Percentiles rank a stretch among this genome's conserved stretches.
Conservation (phyloP, 257 asterid genomes). For the Capsicum baccatum region DNA sequence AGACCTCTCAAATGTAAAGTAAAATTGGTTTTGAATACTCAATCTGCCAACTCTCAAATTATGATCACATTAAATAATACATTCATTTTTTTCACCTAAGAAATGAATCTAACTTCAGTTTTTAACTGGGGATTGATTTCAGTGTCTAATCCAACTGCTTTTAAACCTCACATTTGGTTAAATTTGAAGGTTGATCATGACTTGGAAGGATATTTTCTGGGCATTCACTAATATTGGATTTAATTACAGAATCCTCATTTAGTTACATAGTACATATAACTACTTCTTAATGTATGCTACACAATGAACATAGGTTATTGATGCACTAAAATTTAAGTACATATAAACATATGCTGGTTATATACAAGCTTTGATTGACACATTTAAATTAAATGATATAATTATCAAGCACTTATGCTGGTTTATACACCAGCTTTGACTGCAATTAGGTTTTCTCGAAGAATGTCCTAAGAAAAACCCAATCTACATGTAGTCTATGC, state of each 20-base stretch:
- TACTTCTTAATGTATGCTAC: background rate
- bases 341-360: background rate
- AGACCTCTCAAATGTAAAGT: slow-evolving; percentile 2
- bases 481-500: background rate
- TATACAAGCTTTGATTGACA: background rate
- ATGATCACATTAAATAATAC: background rate
- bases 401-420: background rate
- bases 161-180: background rate
- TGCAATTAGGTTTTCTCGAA: background rate
- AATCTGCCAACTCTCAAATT: background rate
- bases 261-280: background rate
- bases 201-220: background rate
- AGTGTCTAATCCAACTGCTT: background rate
- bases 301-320: background rate
- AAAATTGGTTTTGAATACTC: background rate
- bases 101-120: background rate
- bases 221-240: background rate
- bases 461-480: background rate
- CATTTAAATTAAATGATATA: background rate
- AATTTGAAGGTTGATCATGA: background rate
- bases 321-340: background rate
- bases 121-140: background rate
- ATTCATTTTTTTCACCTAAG: background rate
- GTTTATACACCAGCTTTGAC: background rate
- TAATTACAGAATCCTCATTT: background rate